A percentile compares a stretch with the other conserved stretches of the same genome.
These are phyloP conservation scores for Termitomyces sp. DNA, from an alignment of 768 basidiomycete genomes.

Conservation along the genomic window DNA sequence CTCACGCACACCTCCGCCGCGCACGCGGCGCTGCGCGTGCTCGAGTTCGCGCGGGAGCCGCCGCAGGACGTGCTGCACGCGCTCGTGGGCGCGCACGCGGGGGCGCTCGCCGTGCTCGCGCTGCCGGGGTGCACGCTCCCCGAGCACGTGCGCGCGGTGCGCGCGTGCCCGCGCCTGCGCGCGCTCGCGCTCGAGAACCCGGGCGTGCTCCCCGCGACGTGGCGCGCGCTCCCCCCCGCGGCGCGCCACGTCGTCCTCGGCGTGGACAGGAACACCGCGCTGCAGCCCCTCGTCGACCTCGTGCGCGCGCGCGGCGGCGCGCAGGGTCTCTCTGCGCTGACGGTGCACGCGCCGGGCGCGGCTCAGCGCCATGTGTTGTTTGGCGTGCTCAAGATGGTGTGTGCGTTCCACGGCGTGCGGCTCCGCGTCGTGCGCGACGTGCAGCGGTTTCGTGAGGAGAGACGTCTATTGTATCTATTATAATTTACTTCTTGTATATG, in stretches of 20 bases:
- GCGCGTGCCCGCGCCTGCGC: conserved; percentile 43
- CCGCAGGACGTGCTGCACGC: conserved; percentile 47
- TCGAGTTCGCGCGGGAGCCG: conserved; percentile 61
- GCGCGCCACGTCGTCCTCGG: conserved; percentile 57
- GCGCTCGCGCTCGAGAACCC: conserved; percentile 54
- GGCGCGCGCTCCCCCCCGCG: conserved; percentile 40
- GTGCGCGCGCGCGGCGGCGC: conserved; percentile 32
- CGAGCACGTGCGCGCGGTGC: conserved; percentile 39
- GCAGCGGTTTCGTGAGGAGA: conserved; percentile 40
- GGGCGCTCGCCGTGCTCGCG: conserved; percentile 46
- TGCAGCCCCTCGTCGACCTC: conserved; percentile 49
- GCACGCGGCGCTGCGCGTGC: conserved; percentile 35
- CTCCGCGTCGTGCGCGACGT: conserved; percentile 47
- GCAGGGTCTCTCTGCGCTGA: conserved; percentile 35
- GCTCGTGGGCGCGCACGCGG: conserved; percentile 43
- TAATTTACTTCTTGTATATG: background rate
- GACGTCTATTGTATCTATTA: background rate
- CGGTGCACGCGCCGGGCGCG: conserved; percentile 48
- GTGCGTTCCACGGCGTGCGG: conserved; percentile 55
- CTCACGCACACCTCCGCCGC: conserved; percentile 50
- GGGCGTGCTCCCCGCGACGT: conserved; percentile 36
- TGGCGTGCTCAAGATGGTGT: conserved; percentile 53
- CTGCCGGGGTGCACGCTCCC: conserved; percentile 48
- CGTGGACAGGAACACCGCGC: conserved; percentile 46
- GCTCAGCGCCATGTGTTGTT: conserved; percentile 46